These are phyloP conservation scores for Mucor indicus DNA, from an alignment of 371 early-diverging fungal species.

Conservation along the genomic window DNA sequence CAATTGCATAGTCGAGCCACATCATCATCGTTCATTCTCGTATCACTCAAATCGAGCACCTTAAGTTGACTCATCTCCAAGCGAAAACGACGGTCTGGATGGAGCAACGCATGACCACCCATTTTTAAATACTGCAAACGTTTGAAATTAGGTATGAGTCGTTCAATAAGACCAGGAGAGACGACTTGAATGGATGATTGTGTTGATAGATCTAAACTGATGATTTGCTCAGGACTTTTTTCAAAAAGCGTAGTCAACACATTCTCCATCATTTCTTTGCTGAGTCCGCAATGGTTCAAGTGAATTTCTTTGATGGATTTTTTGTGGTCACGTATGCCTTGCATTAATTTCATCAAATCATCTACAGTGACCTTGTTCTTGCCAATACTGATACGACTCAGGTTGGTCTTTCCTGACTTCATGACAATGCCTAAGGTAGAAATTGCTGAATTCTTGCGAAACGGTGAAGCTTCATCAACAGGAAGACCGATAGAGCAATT, in stretches of 20 bases:
- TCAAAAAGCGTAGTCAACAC: constrained; percentile 16
- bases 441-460: constrained; percentile 11
- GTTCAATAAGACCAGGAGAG: constrained; percentile 17
- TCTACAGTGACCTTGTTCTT: constrained; percentile 24
- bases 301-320: constrained; percentile 27
- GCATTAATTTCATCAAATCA: constrained; percentile 24
- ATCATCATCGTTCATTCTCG: constrained; percentile 5
- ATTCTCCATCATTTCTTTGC: constrained; percentile 24
- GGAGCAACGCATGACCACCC: constrained; percentile 11
- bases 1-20: constrained; percentile 22
- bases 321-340: constrained; percentile 23
- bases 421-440: constrained; percentile 20
- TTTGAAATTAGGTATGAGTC: constrained; percentile 20
- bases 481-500: constrained; percentile 38
- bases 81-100: constrained; percentile 8
- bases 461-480: too few relatives aligned
- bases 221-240: constrained; percentile 12
- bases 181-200: too few relatives aligned
- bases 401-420: constrained; percentile 12
- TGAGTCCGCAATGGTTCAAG: constrained; percentile 28
- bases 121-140: constrained; percentile 19
- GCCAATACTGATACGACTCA: constrained; percentile 27
- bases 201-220: constrained; percentile 20
- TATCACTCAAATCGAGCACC: constrained; percentile 24
- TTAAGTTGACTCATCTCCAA: constrained; percentile 13